Conservation (phyloP, 257 asterid genomes). For the Leonotis leonurus region DNA sequence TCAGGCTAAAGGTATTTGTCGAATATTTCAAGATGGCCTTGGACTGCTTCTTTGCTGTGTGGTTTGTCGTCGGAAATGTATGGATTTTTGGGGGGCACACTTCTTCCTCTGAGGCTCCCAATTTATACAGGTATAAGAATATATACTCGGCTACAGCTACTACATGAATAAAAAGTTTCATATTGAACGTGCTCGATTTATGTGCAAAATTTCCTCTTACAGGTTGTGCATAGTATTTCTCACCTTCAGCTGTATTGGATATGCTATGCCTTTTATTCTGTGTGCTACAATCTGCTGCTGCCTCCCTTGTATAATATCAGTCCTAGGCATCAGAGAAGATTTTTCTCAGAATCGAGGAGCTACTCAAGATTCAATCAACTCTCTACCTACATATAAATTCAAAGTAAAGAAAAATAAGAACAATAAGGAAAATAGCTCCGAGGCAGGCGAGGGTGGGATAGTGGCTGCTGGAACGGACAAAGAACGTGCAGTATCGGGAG, state of each 20-base stretch:
- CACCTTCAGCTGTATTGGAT: conserved; percentile 84
- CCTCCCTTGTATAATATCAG: conserved; percentile 88
- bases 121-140: conserved; percentile 59
- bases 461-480: conserved; percentile 92
- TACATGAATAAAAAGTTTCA: not conserved
- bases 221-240: conserved; percentile 91
- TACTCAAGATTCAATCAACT: conserved; percentile 78
- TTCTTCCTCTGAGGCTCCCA: conserved; percentile 70
- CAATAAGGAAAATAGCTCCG: conserved; percentile 35
- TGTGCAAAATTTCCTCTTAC: conserved; percentile 16
- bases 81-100: conserved; percentile 92
- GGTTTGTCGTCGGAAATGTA: conserved; percentile 94
- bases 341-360: conserved; percentile 78
- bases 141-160: not conserved
- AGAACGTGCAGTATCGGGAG: conserved; percentile 84
- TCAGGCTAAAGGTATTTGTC: conserved; percentile 63
- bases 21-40: conserved; percentile 88
- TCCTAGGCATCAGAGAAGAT: conserved; percentile 85
- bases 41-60: conserved; percentile 94
- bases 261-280: conserved; percentile 94
- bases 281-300: conserved; percentile 96
- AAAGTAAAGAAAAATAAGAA: conserved; percentile 52
- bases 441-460: conserved; percentile 63
- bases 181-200: not conserved
- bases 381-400: conserved; percentile 81